Evolutionary conservation across 352 stramenopile species (phyloP).

Genomic region (Globisporangium carolinianum): DNA sequence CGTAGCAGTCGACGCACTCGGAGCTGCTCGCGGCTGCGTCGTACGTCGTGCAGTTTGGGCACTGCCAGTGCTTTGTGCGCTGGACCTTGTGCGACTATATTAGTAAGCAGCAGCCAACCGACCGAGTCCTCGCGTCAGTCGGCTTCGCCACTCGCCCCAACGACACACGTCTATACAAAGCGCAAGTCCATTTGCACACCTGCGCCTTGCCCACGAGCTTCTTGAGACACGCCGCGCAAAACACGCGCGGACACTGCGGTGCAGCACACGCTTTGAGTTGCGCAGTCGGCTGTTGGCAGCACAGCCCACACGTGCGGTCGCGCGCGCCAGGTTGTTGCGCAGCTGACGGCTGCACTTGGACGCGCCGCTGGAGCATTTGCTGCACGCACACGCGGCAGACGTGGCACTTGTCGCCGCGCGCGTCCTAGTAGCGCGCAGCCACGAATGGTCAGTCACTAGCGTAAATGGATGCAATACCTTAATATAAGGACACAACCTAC

Average conservation of each 20-base stretch:
- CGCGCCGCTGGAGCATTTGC: slow-evolving; percentile 30
- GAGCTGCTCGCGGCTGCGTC: background rate
- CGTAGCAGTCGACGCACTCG: background rate
- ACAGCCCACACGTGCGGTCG: slow-evolving; percentile 40
- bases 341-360: slow-evolving; percentile 10
- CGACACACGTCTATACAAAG: background rate
- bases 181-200: slow-evolving; percentile 5
- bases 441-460: too few relatives aligned
- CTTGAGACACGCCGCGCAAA: slow-evolving; percentile 48
- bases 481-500: too few relatives aligned
- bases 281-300: slow-evolving; percentile 12
- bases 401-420: slow-evolving; percentile 33
- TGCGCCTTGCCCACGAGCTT: slow-evolving; percentile 58
- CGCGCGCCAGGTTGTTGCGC: slow-evolving; percentile 7
- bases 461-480: too few relatives aligned
- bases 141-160: background rate
- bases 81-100: slow-evolving; percentile 38
- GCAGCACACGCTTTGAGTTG: slow-evolving; percentile 7
- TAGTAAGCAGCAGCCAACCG: too few relatives aligned
- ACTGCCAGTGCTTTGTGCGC: slow-evolving; percentile 52
- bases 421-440: slow-evolving; percentile 23
- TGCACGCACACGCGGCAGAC: slow-evolving; percentile 69
- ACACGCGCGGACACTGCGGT: slow-evolving; percentile 34
- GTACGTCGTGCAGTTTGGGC: slow-evolving; percentile 41
- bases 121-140: background rate